A percentile compares a stretch with the other conserved stretches of the same genome.
phyloP scores from a whole-genome alignment of 1,284 basidiomycete genomes.

The Tylopilus orsonianus region DNA sequence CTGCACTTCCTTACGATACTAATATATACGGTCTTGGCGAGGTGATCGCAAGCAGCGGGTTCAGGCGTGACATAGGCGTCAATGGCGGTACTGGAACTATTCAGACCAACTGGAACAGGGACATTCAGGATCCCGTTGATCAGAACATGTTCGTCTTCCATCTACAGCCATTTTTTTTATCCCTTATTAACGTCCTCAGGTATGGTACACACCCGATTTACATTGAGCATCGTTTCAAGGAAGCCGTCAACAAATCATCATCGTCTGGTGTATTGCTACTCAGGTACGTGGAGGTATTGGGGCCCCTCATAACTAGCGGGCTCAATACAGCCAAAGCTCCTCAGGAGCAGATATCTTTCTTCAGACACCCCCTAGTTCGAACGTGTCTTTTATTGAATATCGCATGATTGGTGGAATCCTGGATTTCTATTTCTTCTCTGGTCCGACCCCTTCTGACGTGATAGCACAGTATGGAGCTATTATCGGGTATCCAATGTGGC shows the following conservation, averaged over 20 bases:
- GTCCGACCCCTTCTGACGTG: conserved; percentile 61
- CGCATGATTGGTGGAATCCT: conserved; percentile 64
- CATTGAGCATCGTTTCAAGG: conserved; percentile 61
- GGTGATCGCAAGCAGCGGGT: conserved; percentile 64
- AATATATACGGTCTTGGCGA: conserved; percentile 83
- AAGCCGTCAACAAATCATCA: conserved; percentile 46
- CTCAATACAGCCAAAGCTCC: conserved; percentile 38
- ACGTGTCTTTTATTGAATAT: conserved; percentile 61
- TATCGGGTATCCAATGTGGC: conserved; percentile 64
- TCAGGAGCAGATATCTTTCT: conserved; percentile 67
- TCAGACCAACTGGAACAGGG: conserved; percentile 72
- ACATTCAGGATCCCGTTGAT: conserved; percentile 58
- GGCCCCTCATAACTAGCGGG: background rate
- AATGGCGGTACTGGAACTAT: conserved; percentile 56
- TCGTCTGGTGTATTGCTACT: conserved; percentile 73
- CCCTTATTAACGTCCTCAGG: conserved; percentile 17
- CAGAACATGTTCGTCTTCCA: conserved; percentile 63
- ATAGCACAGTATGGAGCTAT: conserved; percentile 65
- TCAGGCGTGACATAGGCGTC: conserved; percentile 58
- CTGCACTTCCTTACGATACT: conserved; percentile 59
- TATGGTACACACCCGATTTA: conserved; percentile 75
- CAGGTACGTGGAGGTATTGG: conserved; percentile 40
- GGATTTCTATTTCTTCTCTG: conserved; percentile 72
- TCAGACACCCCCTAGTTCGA: conserved; percentile 49
- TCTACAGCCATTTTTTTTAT: background rate